Percentiles rank a stretch among this genome's conserved stretches.
phyloP scores from a whole-genome alignment of 352 stramenopile species.

The Phytophthora ohioensis region DNA sequence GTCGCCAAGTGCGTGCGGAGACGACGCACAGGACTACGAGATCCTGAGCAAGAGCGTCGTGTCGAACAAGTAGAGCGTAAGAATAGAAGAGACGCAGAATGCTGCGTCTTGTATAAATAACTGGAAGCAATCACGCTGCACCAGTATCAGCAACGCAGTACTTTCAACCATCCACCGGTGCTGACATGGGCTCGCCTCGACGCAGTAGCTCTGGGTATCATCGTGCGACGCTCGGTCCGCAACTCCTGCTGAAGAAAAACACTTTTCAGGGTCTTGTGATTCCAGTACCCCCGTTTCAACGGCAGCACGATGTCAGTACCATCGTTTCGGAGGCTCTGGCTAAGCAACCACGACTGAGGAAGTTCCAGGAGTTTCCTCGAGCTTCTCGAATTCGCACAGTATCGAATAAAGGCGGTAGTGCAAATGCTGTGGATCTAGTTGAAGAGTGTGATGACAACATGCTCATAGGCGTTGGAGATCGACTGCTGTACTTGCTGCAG shows the following conservation, averaged over 20 bases:
- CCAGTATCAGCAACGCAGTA: neutral
- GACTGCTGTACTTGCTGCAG: constrained; percentile 82
- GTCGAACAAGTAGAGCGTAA: constrained; percentile 31
- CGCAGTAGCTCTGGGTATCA: constrained; percentile 24
- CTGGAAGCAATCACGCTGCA: constrained; percentile 5
- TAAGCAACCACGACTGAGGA: constrained; percentile 49
- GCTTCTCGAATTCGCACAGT: constrained; percentile 51
- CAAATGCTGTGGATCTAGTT: constrained; percentile 39
- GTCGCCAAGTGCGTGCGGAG: constrained; percentile 85
- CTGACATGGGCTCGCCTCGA: constrained; percentile 29
- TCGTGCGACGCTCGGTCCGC: constrained; percentile 51
- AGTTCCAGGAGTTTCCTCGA: constrained; percentile 59
- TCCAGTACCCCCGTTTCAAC: constrained; percentile 36
- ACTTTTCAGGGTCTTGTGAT: constrained; percentile 73
- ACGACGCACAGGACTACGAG: constrained; percentile 82
- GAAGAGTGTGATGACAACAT: constrained; percentile 69
- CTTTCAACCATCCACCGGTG: neutral
- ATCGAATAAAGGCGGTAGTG: constrained; percentile 14
- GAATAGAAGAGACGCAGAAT: constrained; percentile 21
- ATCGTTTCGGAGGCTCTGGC: constrained; percentile 39
- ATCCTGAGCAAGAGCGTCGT: constrained; percentile 82
- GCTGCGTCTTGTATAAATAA: constrained; percentile 25
- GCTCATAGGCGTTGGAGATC: constrained; percentile 67
- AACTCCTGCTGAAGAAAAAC: constrained; percentile 77
- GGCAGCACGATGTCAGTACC: constrained; percentile 22